Base-by-base conservation (phyloP, 441 rosid species). In the Bocquillonia castaneifolia region DNA sequence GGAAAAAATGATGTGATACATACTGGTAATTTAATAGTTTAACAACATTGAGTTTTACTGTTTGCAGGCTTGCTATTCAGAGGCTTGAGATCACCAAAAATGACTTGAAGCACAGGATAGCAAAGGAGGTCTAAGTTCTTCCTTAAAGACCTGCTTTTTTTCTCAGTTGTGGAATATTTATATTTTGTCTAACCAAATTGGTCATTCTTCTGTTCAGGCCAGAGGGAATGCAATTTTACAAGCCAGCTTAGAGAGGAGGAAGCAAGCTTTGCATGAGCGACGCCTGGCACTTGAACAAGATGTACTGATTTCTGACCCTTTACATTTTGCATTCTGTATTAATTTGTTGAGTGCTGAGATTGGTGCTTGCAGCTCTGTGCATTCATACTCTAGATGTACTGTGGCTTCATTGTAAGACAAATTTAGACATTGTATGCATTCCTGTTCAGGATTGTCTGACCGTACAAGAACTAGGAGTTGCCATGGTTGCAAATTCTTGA, bases 281-380 rank as follows among this genome's bases (percentile, higher is more conserved):
- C 99, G 96, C 63, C 72, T 94, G 83, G 97, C 98, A 48, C 97
- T 94, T 76, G 97, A 90, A 79, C 99, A 92, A 90, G 97, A 90
- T 86, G 99, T 92, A 90, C 59, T 61, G 8, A 39, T 61, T 71
- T 73, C 81, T 75, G 56, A 37, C 74, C 59, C 23, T 10, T 73
- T 72, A 18, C 23, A 68, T 67, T 18, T 64, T 72, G 53, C 70
- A 59, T 56, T 51, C 26, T 15, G 23, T 56, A 40, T 25, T 39
- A 12, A 61, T 26, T 52, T 67, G 62, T 26, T 61, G 42, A 64
- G 50, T 51, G 45, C n/a, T 61, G 45, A 23, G 34, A 14, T 31
- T 51, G 56, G 20, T 28, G 60, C 10, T 3, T 12, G 18, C 34
- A 28, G 50, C 13, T 13, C 23, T 58, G 5, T 58, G 12, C 26